Base-by-base conservation (phyloP, 495 filamentous ascomycete species). In the Parachaetomium inaequale region DNA sequence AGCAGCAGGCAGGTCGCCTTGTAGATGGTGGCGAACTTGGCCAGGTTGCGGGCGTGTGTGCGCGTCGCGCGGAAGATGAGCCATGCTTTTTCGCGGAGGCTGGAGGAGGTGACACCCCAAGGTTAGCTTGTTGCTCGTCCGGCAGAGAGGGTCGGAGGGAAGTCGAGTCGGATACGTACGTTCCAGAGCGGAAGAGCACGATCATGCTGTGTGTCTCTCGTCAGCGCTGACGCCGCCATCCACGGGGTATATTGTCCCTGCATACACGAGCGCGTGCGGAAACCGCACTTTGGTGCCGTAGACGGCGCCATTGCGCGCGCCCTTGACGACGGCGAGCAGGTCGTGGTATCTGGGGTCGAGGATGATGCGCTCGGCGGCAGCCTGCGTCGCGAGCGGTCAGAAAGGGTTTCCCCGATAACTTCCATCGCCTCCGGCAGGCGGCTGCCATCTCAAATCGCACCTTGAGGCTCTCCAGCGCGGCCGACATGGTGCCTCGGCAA, bases 201-300 rank as follows among this genome's bases (percentile, higher is more conserved):
- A 96, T 87, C 92, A 97, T 98, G 25, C 88, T 92, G 65, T 59
- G 15, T 40, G 15, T 28, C 6, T 54, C 17, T 58, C 8, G 52
- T 63, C 51, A 64, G 49, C 59, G 17, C 23, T 14, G 60, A 63
- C 62, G 77, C 84, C 81, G 89, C 85, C 26, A 46, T 42, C 10
- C 28, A 3, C 4, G 17, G 28, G 50, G n/a, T 42, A 17, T 40
- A 7, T 31, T 28, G 32, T 46, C 1, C 50, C 55, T 5, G 10
- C 80, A 63, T 85, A 92, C 88, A 98, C 94, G 62, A 98, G 84
- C 55, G 94, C 94, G 78, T 98, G 94, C 68, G 94, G 94, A 80
- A 98, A 97, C 65, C 94, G 92, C 74, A 99, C 91, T 84, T 98
- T 99, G 67, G 92, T 86, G 29, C 94, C 94, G 78, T 98, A 99